phyloP scores from a whole-genome alignment of 306 rosid genomes.

The Cicer chorassanicum region DNA sequence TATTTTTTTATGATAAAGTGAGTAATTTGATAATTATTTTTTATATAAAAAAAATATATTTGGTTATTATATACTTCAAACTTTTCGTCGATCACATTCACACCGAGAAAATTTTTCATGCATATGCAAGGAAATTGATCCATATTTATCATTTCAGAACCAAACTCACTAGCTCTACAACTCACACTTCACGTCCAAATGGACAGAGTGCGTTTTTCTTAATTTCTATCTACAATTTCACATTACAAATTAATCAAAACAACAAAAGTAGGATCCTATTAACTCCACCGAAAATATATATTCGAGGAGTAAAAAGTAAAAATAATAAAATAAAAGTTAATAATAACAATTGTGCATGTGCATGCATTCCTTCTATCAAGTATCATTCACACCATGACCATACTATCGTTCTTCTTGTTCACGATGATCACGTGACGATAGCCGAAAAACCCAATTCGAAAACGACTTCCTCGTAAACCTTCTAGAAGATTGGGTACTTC shows the following conservation, averaged over 20 bases:
- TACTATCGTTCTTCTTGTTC: slow-evolving; percentile 65
- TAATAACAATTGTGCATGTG: background rate
- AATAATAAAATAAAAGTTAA: slow-evolving; percentile 2
- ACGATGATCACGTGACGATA: slow-evolving; percentile 60
- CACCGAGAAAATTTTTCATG: slow-evolving; percentile 36
- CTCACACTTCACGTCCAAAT: slow-evolving; percentile 59
- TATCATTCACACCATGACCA: slow-evolving; percentile 37
- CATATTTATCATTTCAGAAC: slow-evolving; percentile 37
- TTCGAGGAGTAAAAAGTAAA: slow-evolving; percentile 29
- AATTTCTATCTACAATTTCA: slow-evolving; percentile 43
- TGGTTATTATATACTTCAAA: background rate
- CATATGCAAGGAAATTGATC: background rate
- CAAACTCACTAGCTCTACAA: slow-evolving; percentile 30
- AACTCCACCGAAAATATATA: slow-evolving; percentile 48
- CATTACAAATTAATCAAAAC: background rate
- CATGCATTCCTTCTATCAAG: no score
- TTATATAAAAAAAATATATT: no score
- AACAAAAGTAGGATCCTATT: background rate
- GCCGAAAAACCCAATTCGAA: slow-evolving; percentile 81
- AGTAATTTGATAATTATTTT: no score
- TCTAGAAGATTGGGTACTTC: slow-evolving; percentile 20
- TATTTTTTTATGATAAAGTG: no score
- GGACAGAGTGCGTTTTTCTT: slow-evolving; percentile 62
- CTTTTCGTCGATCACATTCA: slow-evolving; percentile 36
- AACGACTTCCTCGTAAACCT: slow-evolving; percentile 55